Percentiles rank a stretch among this genome's conserved stretches.
Evolutionary conservation across 371 early-diverging fungal genomes (phyloP).

Genomic region (Mucor circinelloides): DNA sequence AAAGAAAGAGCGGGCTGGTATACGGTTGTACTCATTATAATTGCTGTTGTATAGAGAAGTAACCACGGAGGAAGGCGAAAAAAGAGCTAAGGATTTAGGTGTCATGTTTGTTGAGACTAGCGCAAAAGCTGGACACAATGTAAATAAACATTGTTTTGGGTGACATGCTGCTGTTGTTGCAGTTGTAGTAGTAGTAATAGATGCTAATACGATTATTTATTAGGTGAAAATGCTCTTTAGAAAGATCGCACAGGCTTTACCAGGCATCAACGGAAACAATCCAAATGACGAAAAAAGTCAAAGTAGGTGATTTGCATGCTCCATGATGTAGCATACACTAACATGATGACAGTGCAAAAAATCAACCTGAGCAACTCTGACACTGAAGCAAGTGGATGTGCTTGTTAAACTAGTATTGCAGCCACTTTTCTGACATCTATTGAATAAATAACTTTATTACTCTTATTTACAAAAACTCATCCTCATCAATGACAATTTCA

Average conservation of each 20-base stretch:
- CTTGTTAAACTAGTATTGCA: constrained; percentile 28
- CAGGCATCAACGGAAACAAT: constrained; percentile 76
- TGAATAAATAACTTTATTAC: neutral
- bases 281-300: constrained; percentile 31
- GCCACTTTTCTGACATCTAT: no score
- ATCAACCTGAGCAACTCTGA: constrained; percentile 31
- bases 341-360: constrained; percentile 36
- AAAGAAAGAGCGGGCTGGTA: neutral
- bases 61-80: constrained; percentile 94
- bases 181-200: no score
- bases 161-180: neutral
- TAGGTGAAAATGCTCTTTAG: constrained; percentile 90
- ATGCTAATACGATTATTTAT: neutral
- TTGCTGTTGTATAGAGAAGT: constrained; percentile 68
- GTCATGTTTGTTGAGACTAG: constrained; percentile 97
- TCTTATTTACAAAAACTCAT: constrained; percentile 17
- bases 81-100: constrained; percentile 90
- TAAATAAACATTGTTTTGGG: constrained; percentile 9
- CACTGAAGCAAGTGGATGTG: constrained; percentile 36
- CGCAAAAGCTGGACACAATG: constrained; percentile 97
- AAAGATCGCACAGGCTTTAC: constrained; percentile 94
- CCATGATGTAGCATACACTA: neutral
- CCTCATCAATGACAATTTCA: constrained; percentile 28
- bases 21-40: neutral
- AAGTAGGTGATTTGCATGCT: constrained; percentile 33